Evolutionary conservation across 768 basidiomycete species (phyloP).

Genomic region (Mycena indigotica): DNA sequence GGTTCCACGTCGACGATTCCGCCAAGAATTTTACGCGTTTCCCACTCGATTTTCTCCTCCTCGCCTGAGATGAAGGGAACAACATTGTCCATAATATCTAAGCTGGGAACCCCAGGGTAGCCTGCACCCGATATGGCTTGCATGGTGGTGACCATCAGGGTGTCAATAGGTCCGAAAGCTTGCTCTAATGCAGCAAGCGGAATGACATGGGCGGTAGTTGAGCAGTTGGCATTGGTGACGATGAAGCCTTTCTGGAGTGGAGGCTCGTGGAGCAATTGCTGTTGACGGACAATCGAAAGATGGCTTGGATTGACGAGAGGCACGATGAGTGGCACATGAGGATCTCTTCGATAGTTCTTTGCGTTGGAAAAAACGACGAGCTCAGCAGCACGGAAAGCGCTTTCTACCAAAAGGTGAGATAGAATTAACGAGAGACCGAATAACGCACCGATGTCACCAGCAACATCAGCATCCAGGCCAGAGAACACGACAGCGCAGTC

Average conservation of each 20-base stretch:
- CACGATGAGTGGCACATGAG: slow-evolving; percentile 87
- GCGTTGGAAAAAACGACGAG: slow-evolving; percentile 94
- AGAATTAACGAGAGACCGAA: neutral
- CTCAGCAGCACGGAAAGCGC: slow-evolving; percentile 82
- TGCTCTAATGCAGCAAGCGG: slow-evolving; percentile 90
- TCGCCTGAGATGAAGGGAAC: slow-evolving; percentile 93
- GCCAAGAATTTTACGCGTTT: slow-evolving; percentile 95
- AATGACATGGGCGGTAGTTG: slow-evolving; percentile 90
- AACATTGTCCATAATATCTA: slow-evolving; percentile 96
- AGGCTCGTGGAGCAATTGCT: slow-evolving; percentile 68
- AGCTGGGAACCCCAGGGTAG: slow-evolving; percentile 89
- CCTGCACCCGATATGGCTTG: slow-evolving; percentile 98
- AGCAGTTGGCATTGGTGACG: slow-evolving; percentile 98
- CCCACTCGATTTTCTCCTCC: slow-evolving; percentile 99
- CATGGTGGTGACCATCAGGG: slow-evolving; percentile 90
- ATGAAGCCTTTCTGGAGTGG: slow-evolving; percentile 86
- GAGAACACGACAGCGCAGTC: slow-evolving; percentile 91
- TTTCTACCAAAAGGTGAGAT: slow-evolving; percentile 52
- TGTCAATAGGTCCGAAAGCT: slow-evolving; percentile 92
- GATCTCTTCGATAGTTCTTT: slow-evolving; percentile 94
- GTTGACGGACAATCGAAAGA: slow-evolving; percentile 80
- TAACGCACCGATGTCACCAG: slow-evolving; percentile 85
- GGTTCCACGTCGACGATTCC: slow-evolving; percentile 60
- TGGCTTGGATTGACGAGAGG: slow-evolving; percentile 93
- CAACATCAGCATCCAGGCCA: slow-evolving; percentile 93